Base-by-base conservation (phyloP, 2,329 filamentous ascomycete genomes). In the Botrytis deweyae region DNA sequence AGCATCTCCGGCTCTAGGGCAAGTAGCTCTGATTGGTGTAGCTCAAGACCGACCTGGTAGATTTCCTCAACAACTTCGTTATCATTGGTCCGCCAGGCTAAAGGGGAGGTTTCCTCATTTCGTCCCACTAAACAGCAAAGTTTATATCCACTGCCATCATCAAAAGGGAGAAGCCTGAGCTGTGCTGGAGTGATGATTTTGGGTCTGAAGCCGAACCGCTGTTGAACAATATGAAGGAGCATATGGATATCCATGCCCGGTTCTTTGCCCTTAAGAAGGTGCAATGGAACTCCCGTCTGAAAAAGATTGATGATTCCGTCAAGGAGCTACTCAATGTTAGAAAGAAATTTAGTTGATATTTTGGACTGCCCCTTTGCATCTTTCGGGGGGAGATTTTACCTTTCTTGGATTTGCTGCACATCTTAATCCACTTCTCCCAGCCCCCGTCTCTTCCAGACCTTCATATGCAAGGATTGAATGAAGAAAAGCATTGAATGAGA, bases 21-120 rank as follows among this genome's bases (percentile, higher is more conserved):
- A 14, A 66, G 66, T 4, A 82, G 38, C 59, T 82, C 81, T n/a
- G 75, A 72, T 55, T 82, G 80, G 52, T 81, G 77, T 4, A 82
- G 76, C 61, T 82, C 78, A 7, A 82, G 76, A 9, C 75, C 76
- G 8, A 81, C 70, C 61, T 81, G 80, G 22, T 80, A 74, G 22
- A 82, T 74, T 73, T 73, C 72, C 67, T 74, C 70, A 8, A 70
- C 65, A 5, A 67, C 22, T 22, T 67, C 65, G 3, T 29, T 44
- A 2, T 18, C 2, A 38, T 18, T 18, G 38, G 65, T 52, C 22
- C 29, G 44, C 65, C 65, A 67, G 20, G 10, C n/a, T 1, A 25
- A 33, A n/a, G n/a, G 7, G 1, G 65, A 52, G 33, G 3, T 16
- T 18, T 38, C 25, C 18, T 10, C 20, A 52, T 67, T 67, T 18